phyloP scores from a whole-genome alignment of 306 rosid genomes.

The Cucumis sativus region Cucumber_9930_V3 NC_026657.2:31982501-31983000 shows the following conservation, averaged over 20 bases:
- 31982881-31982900: not conserved
- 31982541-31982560: not conserved
- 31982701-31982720: constrained; percentile 71
- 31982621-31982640: not conserved
- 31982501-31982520: not conserved
- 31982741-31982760: not conserved
- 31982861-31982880: not conserved
- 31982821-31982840: not conserved
- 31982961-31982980: constrained; percentile 72
- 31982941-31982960: constrained; percentile 94
- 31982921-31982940: constrained; percentile 96
- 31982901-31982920: constrained; percentile 86
- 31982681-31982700: constrained; percentile 68
- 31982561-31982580: not conserved
- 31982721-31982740: constrained; percentile 87
- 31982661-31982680: constrained; percentile 47
- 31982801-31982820: not conserved
- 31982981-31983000: not conserved
- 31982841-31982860: not conserved
- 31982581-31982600: too few species aligned
- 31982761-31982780: not conserved
- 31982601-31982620: too few species aligned
- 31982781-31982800: not conserved
- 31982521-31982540: not conserved
- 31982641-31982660: constrained; percentile 21